Percentiles rank a stretch among this genome's conserved stretches.
Evolutionary conservation across 352 stramenopile genomes (phyloP).

Genomic region (Pythium plurisporium): DNA sequence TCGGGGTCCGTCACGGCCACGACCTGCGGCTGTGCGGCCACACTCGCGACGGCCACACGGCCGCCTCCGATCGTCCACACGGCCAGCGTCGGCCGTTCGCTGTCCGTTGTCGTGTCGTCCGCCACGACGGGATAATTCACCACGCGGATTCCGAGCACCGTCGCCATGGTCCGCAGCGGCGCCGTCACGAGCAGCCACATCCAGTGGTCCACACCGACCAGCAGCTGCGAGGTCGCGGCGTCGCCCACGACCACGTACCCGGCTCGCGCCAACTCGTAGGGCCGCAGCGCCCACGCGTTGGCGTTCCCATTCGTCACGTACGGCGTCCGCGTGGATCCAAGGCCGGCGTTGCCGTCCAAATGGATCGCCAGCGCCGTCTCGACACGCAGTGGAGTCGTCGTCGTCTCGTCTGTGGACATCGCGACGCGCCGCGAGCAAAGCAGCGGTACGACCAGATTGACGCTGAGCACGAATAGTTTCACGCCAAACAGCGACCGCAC

Average conservation of each 20-base stretch:
- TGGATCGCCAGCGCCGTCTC: background rate
- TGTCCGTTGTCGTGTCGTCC: too few species aligned
- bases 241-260: background rate
- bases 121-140: too few species aligned
- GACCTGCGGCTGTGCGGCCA: too few species aligned
- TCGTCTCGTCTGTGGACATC: too few species aligned
- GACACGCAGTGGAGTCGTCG: background rate
- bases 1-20: too few species aligned
- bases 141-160: background rate
- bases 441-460: conserved; percentile 33
- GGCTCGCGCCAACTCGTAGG: background rate
- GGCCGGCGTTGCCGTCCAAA: background rate
- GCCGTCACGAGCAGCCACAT: background rate
- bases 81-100: too few species aligned
- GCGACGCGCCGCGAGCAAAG: background rate
- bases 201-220: background rate
- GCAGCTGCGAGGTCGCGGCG: too few species aligned
- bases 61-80: background rate
- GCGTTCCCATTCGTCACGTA: background rate
- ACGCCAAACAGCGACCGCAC: conserved; percentile 34
- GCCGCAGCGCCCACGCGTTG: background rate
- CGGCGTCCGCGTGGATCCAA: background rate
- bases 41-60: background rate
- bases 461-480: conserved; percentile 33
- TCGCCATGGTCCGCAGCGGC: background rate